Percentiles rank a stretch among this genome's conserved stretches.
phyloP scores from a whole-genome alignment of 1,284 basidiomycete species.

The Sanghuangporus weigelae region DNA sequence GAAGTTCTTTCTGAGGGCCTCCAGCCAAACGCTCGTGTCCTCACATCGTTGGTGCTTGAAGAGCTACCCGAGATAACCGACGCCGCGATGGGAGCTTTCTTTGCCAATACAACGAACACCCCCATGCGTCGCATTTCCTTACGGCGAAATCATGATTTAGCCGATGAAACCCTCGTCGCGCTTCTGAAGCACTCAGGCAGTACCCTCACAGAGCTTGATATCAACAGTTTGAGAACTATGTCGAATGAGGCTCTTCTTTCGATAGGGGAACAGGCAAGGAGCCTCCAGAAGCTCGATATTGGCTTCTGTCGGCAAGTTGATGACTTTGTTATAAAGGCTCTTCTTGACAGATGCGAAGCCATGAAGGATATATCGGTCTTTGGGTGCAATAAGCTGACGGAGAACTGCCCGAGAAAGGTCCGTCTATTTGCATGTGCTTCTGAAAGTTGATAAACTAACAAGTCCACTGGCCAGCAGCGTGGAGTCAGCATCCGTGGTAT shows the following conservation, averaged over 20 bases:
- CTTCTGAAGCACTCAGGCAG: constrained; percentile 68
- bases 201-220: constrained; percentile 57
- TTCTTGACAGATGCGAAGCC: constrained; percentile 48
- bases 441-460: neutral
- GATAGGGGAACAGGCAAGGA: constrained; percentile 44
- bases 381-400: constrained; percentile 44
- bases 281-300: constrained; percentile 67
- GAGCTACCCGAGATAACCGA: constrained; percentile 64
- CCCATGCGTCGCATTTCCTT: constrained; percentile 52
- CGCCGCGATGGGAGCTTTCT: constrained; percentile 63
- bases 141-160: constrained; percentile 57
- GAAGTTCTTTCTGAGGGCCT: constrained; percentile 59
- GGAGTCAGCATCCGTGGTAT: constrained; percentile 19
- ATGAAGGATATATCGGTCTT: constrained; percentile 23
- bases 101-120: constrained; percentile 42
- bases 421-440: constrained; percentile 11
- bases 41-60: constrained; percentile 57
- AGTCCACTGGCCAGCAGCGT: neutral
- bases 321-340: constrained; percentile 74
- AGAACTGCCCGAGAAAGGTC: constrained; percentile 51
- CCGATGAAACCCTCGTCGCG: constrained; percentile 53
- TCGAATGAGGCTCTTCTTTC: constrained; percentile 49
- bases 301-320: constrained; percentile 86
- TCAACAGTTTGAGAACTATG: constrained; percentile 75
- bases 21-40: constrained; percentile 40